Percentiles rank a stretch among this genome's conserved stretches.
phyloP scores from a whole-genome alignment of 2,329 filamentous ascomycete genomes.

The Neofusicoccum sp. region DNA sequence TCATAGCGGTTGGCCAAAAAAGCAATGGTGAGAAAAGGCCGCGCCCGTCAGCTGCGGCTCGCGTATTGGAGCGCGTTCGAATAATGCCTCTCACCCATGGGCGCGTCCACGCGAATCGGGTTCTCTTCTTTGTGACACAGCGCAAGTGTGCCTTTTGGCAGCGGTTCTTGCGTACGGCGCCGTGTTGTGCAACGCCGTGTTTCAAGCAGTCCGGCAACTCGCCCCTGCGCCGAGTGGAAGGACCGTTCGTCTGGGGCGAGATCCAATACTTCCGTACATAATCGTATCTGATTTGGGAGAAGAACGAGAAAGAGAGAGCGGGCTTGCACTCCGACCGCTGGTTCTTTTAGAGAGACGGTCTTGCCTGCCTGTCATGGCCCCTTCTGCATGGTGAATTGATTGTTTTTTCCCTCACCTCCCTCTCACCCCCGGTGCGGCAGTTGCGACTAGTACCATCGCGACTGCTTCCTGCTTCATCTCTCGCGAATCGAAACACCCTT shows the following conservation, averaged over 20 bases:
- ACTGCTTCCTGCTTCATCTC: background rate
- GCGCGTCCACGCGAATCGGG: background rate
- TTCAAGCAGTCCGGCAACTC: constrained; percentile 1
- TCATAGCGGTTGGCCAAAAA: too few relatives aligned
- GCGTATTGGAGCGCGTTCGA: too few relatives aligned
- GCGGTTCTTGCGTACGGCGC: too few relatives aligned
- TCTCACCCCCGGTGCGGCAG: background rate
- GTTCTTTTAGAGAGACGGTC: background rate
- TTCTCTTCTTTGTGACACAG: background rate
- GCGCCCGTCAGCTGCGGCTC: background rate
- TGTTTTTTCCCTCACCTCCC: background rate
- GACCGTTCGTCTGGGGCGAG: background rate
- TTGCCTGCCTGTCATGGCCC: background rate
- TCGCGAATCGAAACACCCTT: background rate
- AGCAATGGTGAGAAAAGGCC: background rate
- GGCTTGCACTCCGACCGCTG: too few relatives aligned
- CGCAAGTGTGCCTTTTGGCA: background rate
- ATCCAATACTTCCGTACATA: constrained; percentile 8
- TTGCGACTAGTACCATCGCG: constrained; percentile 3
- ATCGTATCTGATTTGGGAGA: background rate
- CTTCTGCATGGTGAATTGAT: background rate
- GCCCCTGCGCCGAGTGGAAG: background rate
- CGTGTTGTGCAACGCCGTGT: constrained; percentile 1
- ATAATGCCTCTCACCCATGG: too few relatives aligned
- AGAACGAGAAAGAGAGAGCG: background rate